Conservation (phyloP, 116 monocot species). For the Posidonia oceanica region DNA sequence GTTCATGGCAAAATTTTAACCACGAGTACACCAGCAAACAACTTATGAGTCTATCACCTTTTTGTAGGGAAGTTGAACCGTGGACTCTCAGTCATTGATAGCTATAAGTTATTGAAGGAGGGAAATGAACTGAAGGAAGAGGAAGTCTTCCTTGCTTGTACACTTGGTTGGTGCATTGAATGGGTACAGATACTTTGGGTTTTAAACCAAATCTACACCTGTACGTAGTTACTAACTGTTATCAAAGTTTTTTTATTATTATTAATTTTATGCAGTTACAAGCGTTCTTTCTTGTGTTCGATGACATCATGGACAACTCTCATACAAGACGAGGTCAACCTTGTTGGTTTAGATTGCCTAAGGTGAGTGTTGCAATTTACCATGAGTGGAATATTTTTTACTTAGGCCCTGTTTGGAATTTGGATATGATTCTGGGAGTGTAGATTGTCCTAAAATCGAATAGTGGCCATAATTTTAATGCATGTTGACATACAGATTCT, state of each 20-base stretch:
- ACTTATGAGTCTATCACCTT: neutral
- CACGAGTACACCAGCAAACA: neutral
- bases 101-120: constrained; percentile 80
- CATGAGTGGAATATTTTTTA: too few relatives aligned
- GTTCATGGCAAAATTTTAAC: neutral
- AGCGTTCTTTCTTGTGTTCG: constrained; percentile 96
- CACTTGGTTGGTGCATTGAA: constrained; percentile 98
- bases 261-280: constrained; percentile 55
- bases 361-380: constrained; percentile 27
- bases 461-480: too few relatives aligned
- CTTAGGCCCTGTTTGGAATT: constrained; percentile 1
- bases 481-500: too few relatives aligned
- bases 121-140: constrained; percentile 49
- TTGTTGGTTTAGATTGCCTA: constrained; percentile 87
- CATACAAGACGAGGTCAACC: constrained; percentile 89
- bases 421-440: too few relatives aligned
- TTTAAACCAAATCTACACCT: neutral
- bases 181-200: constrained; percentile 43
- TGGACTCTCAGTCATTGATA: constrained; percentile 90
- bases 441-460: too few relatives aligned
- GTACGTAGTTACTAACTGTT: neutral
- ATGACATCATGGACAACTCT: constrained; percentile 95
- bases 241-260: neutral
- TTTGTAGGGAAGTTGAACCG: constrained; percentile 82
- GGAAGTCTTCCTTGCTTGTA: constrained; percentile 61